phyloP scores from a whole-genome alignment of 1,139 yeast genomes.

The Geotrichum candidum region DNA sequence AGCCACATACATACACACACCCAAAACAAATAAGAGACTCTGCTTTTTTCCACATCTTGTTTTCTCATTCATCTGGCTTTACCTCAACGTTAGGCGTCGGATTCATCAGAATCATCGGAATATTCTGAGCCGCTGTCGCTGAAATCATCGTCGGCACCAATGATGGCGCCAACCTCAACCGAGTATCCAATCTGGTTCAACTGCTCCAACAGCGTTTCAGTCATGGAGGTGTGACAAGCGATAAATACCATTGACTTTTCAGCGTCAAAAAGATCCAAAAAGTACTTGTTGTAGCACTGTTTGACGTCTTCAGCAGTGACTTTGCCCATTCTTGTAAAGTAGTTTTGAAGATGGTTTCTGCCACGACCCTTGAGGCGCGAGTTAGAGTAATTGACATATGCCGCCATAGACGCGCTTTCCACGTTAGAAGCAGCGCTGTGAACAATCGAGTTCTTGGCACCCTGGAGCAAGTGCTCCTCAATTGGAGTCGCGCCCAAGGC shows the following conservation, averaged over 20 bases:
- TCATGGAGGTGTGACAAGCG: constrained; percentile 66
- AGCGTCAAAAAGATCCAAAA: constrained; percentile 48
- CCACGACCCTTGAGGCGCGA: constrained; percentile 65
- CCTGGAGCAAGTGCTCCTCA: constrained; percentile 57
- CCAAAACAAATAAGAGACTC: neutral
- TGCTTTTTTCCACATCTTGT: too few species aligned
- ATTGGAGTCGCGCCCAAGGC: constrained; percentile 49
- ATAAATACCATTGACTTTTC: constrained; percentile 55
- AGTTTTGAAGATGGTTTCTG: constrained; percentile 48
- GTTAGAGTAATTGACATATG: constrained; percentile 59
- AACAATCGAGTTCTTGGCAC: constrained; percentile 70
- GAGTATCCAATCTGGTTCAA: constrained; percentile 54
- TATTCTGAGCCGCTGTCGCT: constrained; percentile 5
- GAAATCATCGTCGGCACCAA: constrained; percentile 6
- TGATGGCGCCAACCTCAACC: constrained; percentile 38
- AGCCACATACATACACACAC: neutral
- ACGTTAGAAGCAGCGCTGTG: constrained; percentile 63
- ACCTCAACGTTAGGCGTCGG: constrained; percentile 9
- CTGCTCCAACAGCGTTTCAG: constrained; percentile 43
- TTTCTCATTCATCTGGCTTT: neutral
- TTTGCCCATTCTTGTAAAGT: constrained; percentile 28
- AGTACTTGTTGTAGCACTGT: constrained; percentile 49
- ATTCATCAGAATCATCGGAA: neutral
- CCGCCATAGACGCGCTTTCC: constrained; percentile 52
- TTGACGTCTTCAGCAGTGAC: constrained; percentile 57